These are phyloP conservation scores for Phlebopus sp. DNA, from an alignment of 1,284 basidiomycete genomes.

Conservation along the genomic window DNA sequence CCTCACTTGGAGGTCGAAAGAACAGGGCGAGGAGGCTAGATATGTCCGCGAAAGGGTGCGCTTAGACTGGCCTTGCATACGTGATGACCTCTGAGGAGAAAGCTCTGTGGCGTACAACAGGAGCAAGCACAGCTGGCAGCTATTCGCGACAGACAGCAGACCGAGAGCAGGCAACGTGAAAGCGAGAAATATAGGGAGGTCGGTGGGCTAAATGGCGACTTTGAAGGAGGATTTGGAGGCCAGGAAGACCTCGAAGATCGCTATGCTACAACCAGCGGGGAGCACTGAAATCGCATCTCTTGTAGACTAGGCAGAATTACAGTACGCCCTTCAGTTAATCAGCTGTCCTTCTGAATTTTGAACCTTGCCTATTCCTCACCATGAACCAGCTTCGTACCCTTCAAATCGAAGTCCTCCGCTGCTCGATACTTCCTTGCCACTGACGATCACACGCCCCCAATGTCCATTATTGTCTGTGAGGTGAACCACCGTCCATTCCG, in stretches of 20 bases:
- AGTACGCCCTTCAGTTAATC: too few relatives aligned
- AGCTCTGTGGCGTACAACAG: slow-evolving; percentile 5
- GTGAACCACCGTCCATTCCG: too few relatives aligned
- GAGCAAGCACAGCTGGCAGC: slow-evolving; percentile 16
- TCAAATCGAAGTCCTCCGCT: too few relatives aligned
- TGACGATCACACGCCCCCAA: too few relatives aligned
- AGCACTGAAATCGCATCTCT: slow-evolving; percentile 40
- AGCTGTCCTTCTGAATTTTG: too few relatives aligned
- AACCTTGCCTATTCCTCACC: too few relatives aligned
- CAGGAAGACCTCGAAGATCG: slow-evolving; percentile 50
- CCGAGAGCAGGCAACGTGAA: neutral
- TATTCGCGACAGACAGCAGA: slow-evolving; percentile 10
- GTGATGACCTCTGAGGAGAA: neutral
- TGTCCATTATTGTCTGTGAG: too few relatives aligned
- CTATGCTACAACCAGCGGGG: slow-evolving; percentile 47
- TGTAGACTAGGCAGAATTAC: too few relatives aligned
- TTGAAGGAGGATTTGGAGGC: slow-evolving; percentile 48
- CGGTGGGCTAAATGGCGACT: slow-evolving; percentile 28
- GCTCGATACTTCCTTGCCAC: too few relatives aligned
- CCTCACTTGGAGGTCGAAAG: slow-evolving; percentile 13
- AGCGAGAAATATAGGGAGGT: neutral
- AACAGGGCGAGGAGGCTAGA: slow-evolving; percentile 27
- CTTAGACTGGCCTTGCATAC: neutral
- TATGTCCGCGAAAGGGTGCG: slow-evolving; percentile 21
- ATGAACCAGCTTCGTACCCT: too few relatives aligned